Base-by-base conservation (phyloP, 192 early-diverging fungal species). In the Coemansia sp. region DNA sequence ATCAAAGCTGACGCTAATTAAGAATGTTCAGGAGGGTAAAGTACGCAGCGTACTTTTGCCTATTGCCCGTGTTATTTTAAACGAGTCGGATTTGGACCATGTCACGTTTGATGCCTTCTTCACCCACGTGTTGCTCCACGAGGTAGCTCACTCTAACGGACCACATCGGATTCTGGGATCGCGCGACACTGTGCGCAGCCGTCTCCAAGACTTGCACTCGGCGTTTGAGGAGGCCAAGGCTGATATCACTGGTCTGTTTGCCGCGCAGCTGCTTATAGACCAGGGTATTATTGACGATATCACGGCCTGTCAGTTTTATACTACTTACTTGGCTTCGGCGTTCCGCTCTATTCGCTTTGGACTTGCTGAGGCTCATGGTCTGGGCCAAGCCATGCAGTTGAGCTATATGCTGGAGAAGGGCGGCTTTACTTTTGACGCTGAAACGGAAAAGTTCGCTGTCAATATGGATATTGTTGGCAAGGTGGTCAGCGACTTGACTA, bases 201-300 rank as follows among this genome's bases (percentile, higher is more conserved):
- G 70, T 7, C 58, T 89, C 21, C 79, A 83, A 47, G 87, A 89
- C 51, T 73, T 81, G 40, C 80, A 89, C 52, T 85, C 86, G 61
- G 79, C 85, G 4, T 82, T 89, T 48, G 88, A 89, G 49, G 88
- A 89, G 56, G 86, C 88, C 18, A 89, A 89, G 68, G 88, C 88
- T 43, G 86, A 88, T 40, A 88, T 88, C 51, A 67, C 81, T 23
- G 87, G 80, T 0, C 56, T 87, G 11, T 85, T 86, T 59, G 85
- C 83, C 6, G 78, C 82, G 7, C 52, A 62, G 22, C 56, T 87
- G 34, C 60, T 89, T 19, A 72, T 89, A 10, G 81, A 86, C 39
- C 50, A 67, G 8, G 82, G 86, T 6, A 53, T 71, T 4, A 80
- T 87, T 26, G 74, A 80, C 15, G 70, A 84, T 25, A 82, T 86